A percentile compares a stretch with the other conserved stretches of the same genome.
These are phyloP conservation scores for Ramaria rubella DNA, from an alignment of 768 basidiomycete species.

Conservation along the genomic window DNA sequence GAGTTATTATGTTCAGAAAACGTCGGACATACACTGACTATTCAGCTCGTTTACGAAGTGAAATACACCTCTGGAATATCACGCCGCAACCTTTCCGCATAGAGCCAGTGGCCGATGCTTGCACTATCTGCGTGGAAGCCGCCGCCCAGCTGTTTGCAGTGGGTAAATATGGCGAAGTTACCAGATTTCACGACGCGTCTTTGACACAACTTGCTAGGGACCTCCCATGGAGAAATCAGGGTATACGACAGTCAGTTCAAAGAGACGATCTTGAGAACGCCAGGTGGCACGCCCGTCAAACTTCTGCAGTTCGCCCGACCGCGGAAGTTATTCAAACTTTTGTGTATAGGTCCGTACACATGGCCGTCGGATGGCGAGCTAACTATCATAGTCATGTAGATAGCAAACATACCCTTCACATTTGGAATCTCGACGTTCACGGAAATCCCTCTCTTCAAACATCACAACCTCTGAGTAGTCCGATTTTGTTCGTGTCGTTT, in stretches of 20 bases:
- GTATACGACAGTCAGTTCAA: background rate
- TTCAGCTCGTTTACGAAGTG: background rate
- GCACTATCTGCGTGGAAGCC: background rate
- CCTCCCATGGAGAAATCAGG: constrained; percentile 1
- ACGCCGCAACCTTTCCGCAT: background rate
- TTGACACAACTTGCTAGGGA: background rate
- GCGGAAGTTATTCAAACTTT: background rate
- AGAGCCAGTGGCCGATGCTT: background rate
- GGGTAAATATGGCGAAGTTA: background rate
- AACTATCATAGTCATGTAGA: background rate
- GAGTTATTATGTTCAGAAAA: background rate
- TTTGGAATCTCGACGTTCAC: constrained; percentile 2
- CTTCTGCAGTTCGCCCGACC: background rate
- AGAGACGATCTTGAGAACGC: background rate
- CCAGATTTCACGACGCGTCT: background rate
- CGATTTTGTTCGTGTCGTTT: background rate
- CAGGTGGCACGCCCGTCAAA: background rate
- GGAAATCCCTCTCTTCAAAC: background rate
- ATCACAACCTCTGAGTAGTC: background rate
- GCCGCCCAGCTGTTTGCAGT: background rate
- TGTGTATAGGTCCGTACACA: background rate
- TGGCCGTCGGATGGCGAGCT: background rate
- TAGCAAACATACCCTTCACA: background rate
- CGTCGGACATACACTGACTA: background rate
- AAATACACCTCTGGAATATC: background rate